Evolutionary conservation across 345 rosid species (phyloP).

Genomic region (Dipteronia dyeriana): DNA sequence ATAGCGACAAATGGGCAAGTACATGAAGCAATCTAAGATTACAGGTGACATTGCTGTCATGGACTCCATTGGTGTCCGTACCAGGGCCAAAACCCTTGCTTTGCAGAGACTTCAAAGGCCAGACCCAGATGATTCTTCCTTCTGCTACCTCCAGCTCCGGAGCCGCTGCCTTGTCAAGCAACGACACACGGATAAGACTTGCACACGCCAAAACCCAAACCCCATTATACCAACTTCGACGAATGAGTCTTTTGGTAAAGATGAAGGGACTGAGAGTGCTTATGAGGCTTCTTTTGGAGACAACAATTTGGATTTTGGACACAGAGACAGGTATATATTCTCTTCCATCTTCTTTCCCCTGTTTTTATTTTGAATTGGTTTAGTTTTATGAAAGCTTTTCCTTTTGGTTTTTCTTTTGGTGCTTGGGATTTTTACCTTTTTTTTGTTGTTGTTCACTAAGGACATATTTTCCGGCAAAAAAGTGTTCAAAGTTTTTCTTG

Average conservation of each 20-base stretch:
- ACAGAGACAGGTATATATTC: conserved; percentile 46
- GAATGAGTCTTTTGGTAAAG: conserved; percentile 20
- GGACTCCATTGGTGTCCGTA: conserved; percentile 47
- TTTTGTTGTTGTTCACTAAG: background rate
- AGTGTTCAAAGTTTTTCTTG: background rate
- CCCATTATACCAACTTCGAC: conserved; percentile 17
- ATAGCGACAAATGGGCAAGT: conserved; percentile 53
- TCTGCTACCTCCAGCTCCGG: conserved; percentile 62
- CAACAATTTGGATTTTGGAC: conserved; percentile 46
- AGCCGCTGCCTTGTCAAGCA: conserved; percentile 57
- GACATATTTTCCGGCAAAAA: too few relatives aligned
- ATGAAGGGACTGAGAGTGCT: background rate
- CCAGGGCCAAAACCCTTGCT: conserved; percentile 66
- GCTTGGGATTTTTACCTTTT: background rate
- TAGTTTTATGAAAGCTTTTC: too few relatives aligned
- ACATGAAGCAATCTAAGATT: conserved; percentile 59
- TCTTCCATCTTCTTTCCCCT: background rate
- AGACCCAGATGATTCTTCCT: conserved; percentile 33
- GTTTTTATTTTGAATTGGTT: background rate
- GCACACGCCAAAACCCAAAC: background rate
- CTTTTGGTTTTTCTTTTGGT: background rate
- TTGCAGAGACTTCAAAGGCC: conserved; percentile 42
- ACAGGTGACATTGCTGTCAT: conserved; percentile 40
- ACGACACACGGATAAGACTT: conserved; percentile 12
- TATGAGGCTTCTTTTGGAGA: conserved; percentile 52